A percentile compares a stretch with the other conserved stretches of the same genome.
Evolutionary conservation across 2,329 filamentous ascomycete genomes (phyloP).

Genomic region (Xylaria sp.): DNA sequence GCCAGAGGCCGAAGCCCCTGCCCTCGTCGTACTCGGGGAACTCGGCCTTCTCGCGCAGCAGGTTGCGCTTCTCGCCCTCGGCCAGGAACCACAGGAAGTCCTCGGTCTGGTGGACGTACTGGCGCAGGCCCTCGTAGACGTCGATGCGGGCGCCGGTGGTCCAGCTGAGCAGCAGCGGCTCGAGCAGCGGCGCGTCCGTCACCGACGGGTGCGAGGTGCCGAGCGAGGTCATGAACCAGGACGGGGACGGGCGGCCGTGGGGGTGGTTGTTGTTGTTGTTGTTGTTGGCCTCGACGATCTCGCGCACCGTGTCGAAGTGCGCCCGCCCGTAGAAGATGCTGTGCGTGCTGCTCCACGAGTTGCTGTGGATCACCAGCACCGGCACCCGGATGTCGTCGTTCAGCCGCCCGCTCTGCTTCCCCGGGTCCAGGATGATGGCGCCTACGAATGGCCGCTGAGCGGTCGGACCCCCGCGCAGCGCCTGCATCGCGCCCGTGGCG

Average conservation of each 20-base stretch:
- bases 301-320: slow-evolving; percentile 65
- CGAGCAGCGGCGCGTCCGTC: slow-evolving; percentile 67
- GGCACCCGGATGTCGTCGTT: slow-evolving; percentile 63
- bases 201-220: slow-evolving; percentile 64
- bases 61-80: slow-evolving; percentile 45
- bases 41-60: slow-evolving; percentile 53
- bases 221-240: slow-evolving; percentile 59
- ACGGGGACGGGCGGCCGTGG: too few species aligned
- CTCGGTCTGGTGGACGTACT: slow-evolving; percentile 62
- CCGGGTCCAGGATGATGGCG: slow-evolving; percentile 66
- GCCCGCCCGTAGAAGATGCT: slow-evolving; percentile 64
- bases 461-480: slow-evolving; percentile 53
- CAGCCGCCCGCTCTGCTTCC: slow-evolving; percentile 64
- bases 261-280: slow-evolving; percentile 46
- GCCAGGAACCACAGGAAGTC: slow-evolving; percentile 58
- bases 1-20: slow-evolving; percentile 37
- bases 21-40: slow-evolving; percentile 46
- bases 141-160: slow-evolving; percentile 64
- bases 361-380: slow-evolving; percentile 63
- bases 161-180: slow-evolving; percentile 62
- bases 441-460: slow-evolving; percentile 52
- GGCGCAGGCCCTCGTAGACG: slow-evolving; percentile 55
- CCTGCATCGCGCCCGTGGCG: slow-evolving; percentile 64
- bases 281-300: slow-evolving; percentile 53
- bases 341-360: slow-evolving; percentile 62